Evolutionary conservation across 140 eudicot genomes (phyloP), one percentile per base, ranked within the genome.

Genomic region (Senecio squalidus): DNA sequence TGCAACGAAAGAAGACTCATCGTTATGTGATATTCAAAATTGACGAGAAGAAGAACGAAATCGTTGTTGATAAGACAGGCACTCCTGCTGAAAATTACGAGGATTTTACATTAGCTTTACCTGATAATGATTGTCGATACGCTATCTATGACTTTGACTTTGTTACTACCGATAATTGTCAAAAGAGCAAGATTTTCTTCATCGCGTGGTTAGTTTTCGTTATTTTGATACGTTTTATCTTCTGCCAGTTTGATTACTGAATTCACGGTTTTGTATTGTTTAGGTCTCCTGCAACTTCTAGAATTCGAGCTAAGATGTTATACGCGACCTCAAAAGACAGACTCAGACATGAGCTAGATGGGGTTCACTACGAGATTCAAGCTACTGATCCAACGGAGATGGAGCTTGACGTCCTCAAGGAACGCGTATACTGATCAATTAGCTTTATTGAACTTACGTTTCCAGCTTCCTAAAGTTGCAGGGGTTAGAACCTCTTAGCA

Each of bases 161-260:
- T 44, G 94, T 84, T 66, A 84, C 90, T 46, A 56, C 84, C 24
- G 96, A 88, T 15, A 88, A 88, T 56, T 84, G 94, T 60, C 96
- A 80, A 63, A 88, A 88, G 86, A 88, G 94, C 94, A 88, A 88
- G 77, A 87, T 83, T 1, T 87, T 87, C 82, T 87, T 87, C 83
- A 80, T 87, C 21, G 79, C 93, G 1, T 87, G 94, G 94, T 88
- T 67, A 72, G 84, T 31, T 53, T 62, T 62, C 51, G 17, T 3
- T 24, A 18, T 31, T 28, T 16, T 30, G 2, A 17, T 29, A 36
- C 48, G 15, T 22, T 26, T 11, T 1, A 20, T 31, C 20, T 63
- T 38, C 24, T 7, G 3, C 14, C 13, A 15, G 0, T 47, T 21
- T 21, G 24, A 3, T 48, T 46, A 5, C 46, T 43, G 47, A 13